phyloP scores from a whole-genome alignment of 2,329 filamentous ascomycete species.

The Penicillium sp. region DNA sequence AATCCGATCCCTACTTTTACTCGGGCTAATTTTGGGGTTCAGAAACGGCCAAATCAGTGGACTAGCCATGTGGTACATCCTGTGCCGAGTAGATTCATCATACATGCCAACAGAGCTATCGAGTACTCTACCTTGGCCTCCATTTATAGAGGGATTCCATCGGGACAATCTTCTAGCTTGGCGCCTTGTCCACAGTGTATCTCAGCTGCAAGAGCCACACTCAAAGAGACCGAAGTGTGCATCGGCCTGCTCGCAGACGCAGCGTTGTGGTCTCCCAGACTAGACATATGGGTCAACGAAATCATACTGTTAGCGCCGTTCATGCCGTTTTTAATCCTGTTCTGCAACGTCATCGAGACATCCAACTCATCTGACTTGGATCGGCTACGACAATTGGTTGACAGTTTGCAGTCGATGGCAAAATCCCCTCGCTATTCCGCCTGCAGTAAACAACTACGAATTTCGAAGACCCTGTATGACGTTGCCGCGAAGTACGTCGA shows the following conservation, averaged over 20 bases:
- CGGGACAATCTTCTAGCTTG: no score
- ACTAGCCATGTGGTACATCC: no score
- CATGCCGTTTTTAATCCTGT: not conserved
- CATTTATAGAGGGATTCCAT: no score
- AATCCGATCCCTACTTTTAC: no score
- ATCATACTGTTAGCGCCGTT: not conserved
- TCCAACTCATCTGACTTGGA: not conserved
- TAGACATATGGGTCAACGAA: not conserved
- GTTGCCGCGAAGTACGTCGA: no score
- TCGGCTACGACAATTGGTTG: not conserved
- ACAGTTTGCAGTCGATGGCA: not conserved
- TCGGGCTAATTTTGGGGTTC: no score
- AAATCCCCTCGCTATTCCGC: not conserved
- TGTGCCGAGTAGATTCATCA: no score
- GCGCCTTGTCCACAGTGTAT: not conserved
- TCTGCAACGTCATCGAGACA: not conserved
- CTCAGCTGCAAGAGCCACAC: not conserved
- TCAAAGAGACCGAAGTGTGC: not conserved
- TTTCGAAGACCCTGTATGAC: no score
- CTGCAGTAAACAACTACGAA: no score
- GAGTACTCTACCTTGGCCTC: no score
- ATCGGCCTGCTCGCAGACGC: not conserved
- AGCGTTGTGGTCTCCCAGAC: not conserved
- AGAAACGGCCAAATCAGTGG: no score
- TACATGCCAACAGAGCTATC: no score